Conservation (phyloP, 2,329 filamentous ascomycete species). For the Pseudopithomyces chartarum region DNA sequence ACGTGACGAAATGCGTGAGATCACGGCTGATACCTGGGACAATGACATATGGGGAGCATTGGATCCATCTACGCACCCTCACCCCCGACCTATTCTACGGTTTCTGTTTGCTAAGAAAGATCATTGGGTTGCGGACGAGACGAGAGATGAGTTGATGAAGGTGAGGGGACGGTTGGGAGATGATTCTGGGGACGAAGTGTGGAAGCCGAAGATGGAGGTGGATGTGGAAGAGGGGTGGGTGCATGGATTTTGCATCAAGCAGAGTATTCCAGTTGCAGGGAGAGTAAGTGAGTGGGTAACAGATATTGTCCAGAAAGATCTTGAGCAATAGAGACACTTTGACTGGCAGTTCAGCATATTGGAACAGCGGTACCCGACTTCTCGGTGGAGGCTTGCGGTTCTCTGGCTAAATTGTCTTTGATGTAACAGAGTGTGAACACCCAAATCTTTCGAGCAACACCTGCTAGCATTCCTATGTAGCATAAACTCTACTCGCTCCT, state of each 20-base stretch:
- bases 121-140: slow-evolving; percentile 65
- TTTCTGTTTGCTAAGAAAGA: slow-evolving; percentile 66
- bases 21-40: slow-evolving; percentile 54
- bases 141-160: slow-evolving; percentile 60
- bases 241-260: slow-evolving; percentile 64
- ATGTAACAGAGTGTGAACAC: no score
- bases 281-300: slow-evolving; percentile 56
- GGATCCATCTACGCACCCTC: slow-evolving; percentile 24
- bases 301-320: slow-evolving; percentile 44
- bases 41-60: slow-evolving; percentile 59
- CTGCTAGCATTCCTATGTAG: no score
- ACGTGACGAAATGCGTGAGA: slow-evolving; percentile 61
- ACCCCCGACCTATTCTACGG: slow-evolving; percentile 53
- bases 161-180: slow-evolving; percentile 40
- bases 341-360: no score
- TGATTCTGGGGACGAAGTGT: slow-evolving; percentile 19
- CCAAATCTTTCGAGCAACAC: no score
- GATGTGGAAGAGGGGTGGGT: slow-evolving; percentile 53
- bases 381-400: no score
- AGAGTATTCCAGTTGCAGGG: slow-evolving; percentile 55
- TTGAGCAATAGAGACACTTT: no score
- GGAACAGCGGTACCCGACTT: no score
- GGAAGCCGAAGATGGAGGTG: slow-evolving; percentile 15
- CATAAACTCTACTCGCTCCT: no score
- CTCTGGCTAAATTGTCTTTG: no score